Evolutionary conservation across 1,139 yeast genomes (phyloP), one percentile per base, ranked within the genome.

Genomic region (Geotrichum reessii): DNA sequence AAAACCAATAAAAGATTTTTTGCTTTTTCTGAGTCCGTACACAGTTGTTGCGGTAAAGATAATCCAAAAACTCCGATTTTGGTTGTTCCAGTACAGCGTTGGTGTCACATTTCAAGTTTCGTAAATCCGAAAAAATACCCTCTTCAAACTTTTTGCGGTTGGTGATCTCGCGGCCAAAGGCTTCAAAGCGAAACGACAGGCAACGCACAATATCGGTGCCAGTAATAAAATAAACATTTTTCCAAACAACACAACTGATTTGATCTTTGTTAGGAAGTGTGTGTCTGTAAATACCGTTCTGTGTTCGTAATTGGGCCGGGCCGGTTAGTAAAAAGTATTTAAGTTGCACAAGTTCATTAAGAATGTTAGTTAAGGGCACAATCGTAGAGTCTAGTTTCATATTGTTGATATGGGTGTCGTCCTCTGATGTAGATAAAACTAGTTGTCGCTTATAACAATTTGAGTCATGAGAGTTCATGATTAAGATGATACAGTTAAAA

Each of bases 171-270:
- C 98, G 78, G 2, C 99, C 99, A 75, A 93, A 89, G 66, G 91
- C 93, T 67, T 86, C 86, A 75, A 93, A 88, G 65, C 95, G 84
- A 72, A 88, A 93, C 27, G 92, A 87, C 57, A 95, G 83, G 71
- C 96, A 88, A 61, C 97, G 82, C 48, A 93, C 97, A 60, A 93
- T 92, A 75, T 93, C 99, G 0, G 98, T 93, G 6, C 99, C 99
- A 0, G 98, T 92, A 55, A 93, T 82, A 72, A 88, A 91, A 70
- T 87, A 93, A 21, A 92, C 77, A 69, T 89, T 88, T 67, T 90
- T 88, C 98, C 98, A 93, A 67, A 80, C 87, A 1, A 93, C 92
- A 73, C 99, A 93, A 58, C 93, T 84, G 9, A 93, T 95, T 66
- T 86, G 87, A 72, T 92, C 97, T 63, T 89, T 96, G 63, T 86